These are phyloP conservation scores for Acanthamoeba comandoni DNA, from an alignment of 208 protist genomes.

Conservation along the genomic window DNA sequence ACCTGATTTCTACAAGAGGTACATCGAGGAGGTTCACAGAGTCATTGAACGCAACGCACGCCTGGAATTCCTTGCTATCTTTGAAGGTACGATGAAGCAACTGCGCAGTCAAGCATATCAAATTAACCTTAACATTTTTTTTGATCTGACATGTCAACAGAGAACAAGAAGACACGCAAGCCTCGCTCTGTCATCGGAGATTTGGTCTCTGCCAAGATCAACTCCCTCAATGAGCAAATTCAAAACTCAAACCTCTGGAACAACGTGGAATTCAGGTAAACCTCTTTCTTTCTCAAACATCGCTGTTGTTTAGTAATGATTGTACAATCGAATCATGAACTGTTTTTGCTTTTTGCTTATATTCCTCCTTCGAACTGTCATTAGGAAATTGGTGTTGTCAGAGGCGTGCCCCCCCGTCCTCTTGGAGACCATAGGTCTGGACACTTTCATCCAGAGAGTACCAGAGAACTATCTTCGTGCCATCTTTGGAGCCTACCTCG, in stretches of 20 bases:
- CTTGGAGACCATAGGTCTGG: slow-evolving; percentile 89
- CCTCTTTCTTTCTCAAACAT: neutral
- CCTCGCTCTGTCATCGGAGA: slow-evolving; percentile 91
- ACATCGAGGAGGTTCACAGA: slow-evolving; percentile 92
- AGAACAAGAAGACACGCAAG: slow-evolving; percentile 64
- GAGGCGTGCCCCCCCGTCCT: slow-evolving; percentile 84
- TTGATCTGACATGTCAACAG: neutral
- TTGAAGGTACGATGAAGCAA: neutral
- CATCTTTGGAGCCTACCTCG: slow-evolving; percentile 94
- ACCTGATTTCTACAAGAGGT: slow-evolving; percentile 93
- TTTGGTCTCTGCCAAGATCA: slow-evolving; percentile 92
- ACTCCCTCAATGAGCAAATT: slow-evolving; percentile 88
- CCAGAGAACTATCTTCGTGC: slow-evolving; percentile 93
- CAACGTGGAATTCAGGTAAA: slow-evolving; percentile 87
- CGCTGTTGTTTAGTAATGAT: neutral
- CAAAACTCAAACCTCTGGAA: slow-evolving; percentile 90
- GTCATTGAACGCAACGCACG: slow-evolving; percentile 92
- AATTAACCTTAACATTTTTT: neutral
- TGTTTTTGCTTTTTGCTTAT: neutral
- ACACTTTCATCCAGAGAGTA: slow-evolving; percentile 91
- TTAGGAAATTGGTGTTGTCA: slow-evolving; percentile 64
- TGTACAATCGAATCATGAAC: no score
- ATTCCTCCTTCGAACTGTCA: neutral
- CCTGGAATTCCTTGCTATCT: slow-evolving; percentile 91
- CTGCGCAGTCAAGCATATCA: neutral